Evolutionary conservation across 306 rosid genomes (phyloP), one percentile per base, ranked within the genome.

Genomic region (Pyrus bretschneideri): DNA sequence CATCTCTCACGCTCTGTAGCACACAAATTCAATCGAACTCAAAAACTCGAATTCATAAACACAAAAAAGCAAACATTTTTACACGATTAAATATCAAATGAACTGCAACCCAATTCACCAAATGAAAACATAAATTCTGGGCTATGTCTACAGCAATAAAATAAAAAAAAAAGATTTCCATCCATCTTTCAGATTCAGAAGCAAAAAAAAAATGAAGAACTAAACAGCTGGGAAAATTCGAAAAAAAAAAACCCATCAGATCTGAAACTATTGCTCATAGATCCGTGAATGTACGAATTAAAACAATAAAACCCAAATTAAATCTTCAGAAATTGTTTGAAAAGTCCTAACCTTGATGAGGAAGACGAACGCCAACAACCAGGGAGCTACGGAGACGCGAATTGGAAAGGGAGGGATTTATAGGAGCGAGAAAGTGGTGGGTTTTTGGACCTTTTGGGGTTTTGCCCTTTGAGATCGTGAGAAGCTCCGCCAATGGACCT

Each of bases 1-100:
- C 98, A 95, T 95, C 78, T 90, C 80, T 87, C 74, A 71, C 76
- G 52, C 74, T 72, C 84, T 88, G 85, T 4, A 19, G 61, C 27
- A 75, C 72, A 82, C 19, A 73, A 60, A 60, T 60, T 60, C 0
- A 27, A 60, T 27, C 29, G 29, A 9, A 45, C n/a, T 46, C 6
- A 74, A 61, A 0, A 27, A 60, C 15, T 44, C 19, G 29, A 5
- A 45, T 29, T 46, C 11, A 62, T 23, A 10, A 29, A 45, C 78
- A 27, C 45, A 61, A 11, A 15, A 18, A 44, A 61, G 27, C 11
- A 42, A 31, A 60, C 1, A 31, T 1, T 6, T 44, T 60, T 25
- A 4, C 35, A 51, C 9, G 18, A 4, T 19, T 5, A 2, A 51
- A 15, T 40, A 38, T 51, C 3, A 2, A 30, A 11, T 30, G 27